Evolutionary conservation across 1,284 basidiomycete species (phyloP).

Genomic region (Pseudozyma sp.): DNA sequence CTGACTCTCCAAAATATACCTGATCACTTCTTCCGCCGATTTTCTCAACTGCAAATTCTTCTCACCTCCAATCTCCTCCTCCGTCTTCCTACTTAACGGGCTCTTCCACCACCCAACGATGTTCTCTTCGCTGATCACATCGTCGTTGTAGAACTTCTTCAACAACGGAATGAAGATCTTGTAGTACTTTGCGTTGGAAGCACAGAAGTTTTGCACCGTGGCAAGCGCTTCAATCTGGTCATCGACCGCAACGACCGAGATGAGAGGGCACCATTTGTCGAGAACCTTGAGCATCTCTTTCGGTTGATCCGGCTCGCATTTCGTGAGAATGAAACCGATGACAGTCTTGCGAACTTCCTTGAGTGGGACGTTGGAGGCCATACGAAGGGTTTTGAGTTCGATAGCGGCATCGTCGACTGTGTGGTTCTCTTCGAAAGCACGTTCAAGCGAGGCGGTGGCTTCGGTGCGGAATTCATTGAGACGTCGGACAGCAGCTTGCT

Average conservation of each 20-base stretch:
- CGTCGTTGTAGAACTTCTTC: slow-evolving; percentile 70
- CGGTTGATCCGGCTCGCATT: slow-evolving; percentile 55
- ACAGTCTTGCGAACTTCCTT: slow-evolving; percentile 82
- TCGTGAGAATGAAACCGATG: slow-evolving; percentile 71
- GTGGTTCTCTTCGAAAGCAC: slow-evolving; percentile 89
- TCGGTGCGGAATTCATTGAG: slow-evolving; percentile 80
- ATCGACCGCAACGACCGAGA: slow-evolving; percentile 68
- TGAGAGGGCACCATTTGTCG: slow-evolving; percentile 69
- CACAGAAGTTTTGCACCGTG: slow-evolving; percentile 58
- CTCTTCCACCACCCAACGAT: slow-evolving; percentile 70
- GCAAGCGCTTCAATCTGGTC: slow-evolving; percentile 69
- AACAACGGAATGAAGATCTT: slow-evolving; percentile 70
- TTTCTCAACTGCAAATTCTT: slow-evolving; percentile 67
- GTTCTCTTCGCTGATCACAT: slow-evolving; percentile 70
- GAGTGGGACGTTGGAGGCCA: slow-evolving; percentile 89
- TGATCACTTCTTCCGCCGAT: slow-evolving; percentile 69
- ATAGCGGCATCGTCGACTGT: slow-evolving; percentile 90
- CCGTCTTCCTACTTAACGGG: slow-evolving; percentile 31
- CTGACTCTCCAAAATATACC: slow-evolving; percentile 69
- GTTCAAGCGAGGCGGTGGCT: slow-evolving; percentile 82
- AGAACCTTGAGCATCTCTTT: slow-evolving; percentile 61
- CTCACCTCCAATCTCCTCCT: slow-evolving; percentile 43
- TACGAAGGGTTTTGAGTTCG: slow-evolving; percentile 90
- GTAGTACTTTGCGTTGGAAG: slow-evolving; percentile 41
- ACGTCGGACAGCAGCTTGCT: slow-evolving; percentile 50